Conservation (phyloP, 2,329 filamentous ascomycete genomes). For the Fusarium sp. region DNA sequence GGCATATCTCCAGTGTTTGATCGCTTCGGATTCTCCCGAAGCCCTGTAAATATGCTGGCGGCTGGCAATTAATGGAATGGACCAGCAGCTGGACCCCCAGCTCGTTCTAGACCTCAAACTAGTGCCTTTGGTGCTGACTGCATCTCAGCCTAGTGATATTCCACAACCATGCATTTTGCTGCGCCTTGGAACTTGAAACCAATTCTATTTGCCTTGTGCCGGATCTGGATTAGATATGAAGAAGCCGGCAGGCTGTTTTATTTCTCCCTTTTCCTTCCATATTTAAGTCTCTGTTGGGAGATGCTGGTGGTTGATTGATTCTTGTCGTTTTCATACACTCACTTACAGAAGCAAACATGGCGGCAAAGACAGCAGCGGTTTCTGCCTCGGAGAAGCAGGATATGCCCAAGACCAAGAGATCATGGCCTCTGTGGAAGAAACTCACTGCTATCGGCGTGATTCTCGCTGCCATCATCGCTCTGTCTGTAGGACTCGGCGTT, state of each 20-base stretch:
- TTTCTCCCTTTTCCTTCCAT: background rate
- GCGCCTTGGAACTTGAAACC: slow-evolving; percentile 22
- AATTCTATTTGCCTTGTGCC: slow-evolving; percentile 5
- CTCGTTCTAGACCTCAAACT: slow-evolving; percentile 25
- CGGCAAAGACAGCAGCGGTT: slow-evolving; percentile 9
- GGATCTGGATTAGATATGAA: slow-evolving; percentile 29
- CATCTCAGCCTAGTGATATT: slow-evolving; percentile 9
- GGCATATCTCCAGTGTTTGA: background rate
- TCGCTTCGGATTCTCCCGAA: slow-evolving; percentile 28
- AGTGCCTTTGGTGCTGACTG: slow-evolving; percentile 25
- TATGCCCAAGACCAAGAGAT: slow-evolving; percentile 11
- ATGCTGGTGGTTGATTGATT: background rate
- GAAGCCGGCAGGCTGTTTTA: slow-evolving; percentile 18
- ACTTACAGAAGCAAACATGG: slow-evolving; percentile 5
- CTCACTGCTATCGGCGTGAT: slow-evolving; percentile 40
- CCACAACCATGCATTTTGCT: slow-evolving; percentile 24
- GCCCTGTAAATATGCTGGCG: slow-evolving; percentile 6
- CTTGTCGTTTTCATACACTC: background rate
- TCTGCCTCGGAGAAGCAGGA: slow-evolving; percentile 17
- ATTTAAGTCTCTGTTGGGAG: slow-evolving; percentile 9
- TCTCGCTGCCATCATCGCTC: slow-evolving; percentile 49
- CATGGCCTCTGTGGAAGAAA: slow-evolving; percentile 48
- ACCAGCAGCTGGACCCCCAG: slow-evolving; percentile 3
- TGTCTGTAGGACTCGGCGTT: slow-evolving; percentile 65
- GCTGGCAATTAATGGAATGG: slow-evolving; percentile 1